These are phyloP conservation scores for Syncephalastrum sp. DNA, from an alignment of 371 early-diverging fungal genomes.

Conservation along the genomic window DNA sequence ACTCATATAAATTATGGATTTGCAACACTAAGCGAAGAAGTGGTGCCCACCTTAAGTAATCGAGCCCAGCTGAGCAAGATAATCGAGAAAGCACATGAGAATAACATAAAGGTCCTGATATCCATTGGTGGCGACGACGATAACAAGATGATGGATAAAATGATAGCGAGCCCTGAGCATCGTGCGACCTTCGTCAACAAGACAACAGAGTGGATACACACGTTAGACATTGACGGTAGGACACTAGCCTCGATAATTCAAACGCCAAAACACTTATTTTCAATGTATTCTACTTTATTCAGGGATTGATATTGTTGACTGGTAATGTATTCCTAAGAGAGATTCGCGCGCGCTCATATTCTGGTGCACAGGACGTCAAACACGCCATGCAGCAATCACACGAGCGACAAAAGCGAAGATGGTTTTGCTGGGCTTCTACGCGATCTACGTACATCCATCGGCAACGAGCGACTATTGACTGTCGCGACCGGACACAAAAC, in stretches of 20 bases:
- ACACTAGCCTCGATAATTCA: too few species aligned
- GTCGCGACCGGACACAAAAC: not conserved
- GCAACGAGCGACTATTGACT: slow-evolving; percentile 1
- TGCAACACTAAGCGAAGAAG: slow-evolving; percentile 14
- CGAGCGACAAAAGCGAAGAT: not conserved
- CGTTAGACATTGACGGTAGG: slow-evolving; percentile 19
- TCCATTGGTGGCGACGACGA: slow-evolving; percentile 82
- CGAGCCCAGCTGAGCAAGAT: slow-evolving; percentile 21
- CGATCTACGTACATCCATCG: not conserved
- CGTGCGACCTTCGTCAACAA: slow-evolving; percentile 41
- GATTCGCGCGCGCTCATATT: too few species aligned
- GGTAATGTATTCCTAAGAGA: not conserved
- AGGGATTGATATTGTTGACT: slow-evolving; percentile 9
- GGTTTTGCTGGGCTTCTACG: not conserved
- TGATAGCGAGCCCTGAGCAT: slow-evolving; percentile 34
- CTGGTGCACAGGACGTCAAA: too few species aligned
- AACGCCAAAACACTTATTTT: too few species aligned
- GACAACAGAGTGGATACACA: slow-evolving; percentile 12
- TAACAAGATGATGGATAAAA: slow-evolving; percentile 57
- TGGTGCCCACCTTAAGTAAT: slow-evolving; percentile 9
- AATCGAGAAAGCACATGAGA: slow-evolving; percentile 50
- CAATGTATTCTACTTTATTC: too few species aligned
- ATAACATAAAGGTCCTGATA: slow-evolving; percentile 60
- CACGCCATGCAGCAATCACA: not conserved
- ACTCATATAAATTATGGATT: slow-evolving; percentile 26